These are phyloP conservation scores for Teratosphaeria epicoccoides DNA, from an alignment of 2,329 filamentous ascomycete species.

Conservation along the genomic window DNA sequence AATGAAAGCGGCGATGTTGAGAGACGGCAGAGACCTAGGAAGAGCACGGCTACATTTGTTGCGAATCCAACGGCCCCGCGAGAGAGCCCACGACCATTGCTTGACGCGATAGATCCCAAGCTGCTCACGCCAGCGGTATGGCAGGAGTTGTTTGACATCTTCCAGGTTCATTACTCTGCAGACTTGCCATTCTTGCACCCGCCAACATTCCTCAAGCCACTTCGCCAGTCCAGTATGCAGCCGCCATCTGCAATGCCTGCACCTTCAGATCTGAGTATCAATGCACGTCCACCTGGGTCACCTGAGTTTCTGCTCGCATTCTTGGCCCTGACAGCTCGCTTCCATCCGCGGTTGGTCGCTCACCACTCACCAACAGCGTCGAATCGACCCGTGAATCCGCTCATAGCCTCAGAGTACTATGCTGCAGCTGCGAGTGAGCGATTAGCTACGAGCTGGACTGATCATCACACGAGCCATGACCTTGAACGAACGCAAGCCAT, in stretches of 20 bases:
- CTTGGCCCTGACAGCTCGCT: constrained; percentile 58
- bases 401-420: constrained; percentile 54
- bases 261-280: constrained; percentile 15
- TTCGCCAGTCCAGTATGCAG: constrained; percentile 24
- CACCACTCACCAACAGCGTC: constrained; percentile 43
- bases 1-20: constrained; percentile 14
- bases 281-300: constrained; percentile 40
- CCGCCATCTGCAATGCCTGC: constrained; percentile 7
- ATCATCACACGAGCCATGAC: constrained; percentile 39
- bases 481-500: constrained; percentile 57
- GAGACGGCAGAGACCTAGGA: constrained; percentile 26
- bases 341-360: constrained; percentile 50
- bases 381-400: constrained; percentile 39
- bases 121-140: constrained; percentile 56
- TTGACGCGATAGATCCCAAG: constrained; percentile 52
- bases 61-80: constrained; percentile 18
- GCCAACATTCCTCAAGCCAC: constrained; percentile 47
- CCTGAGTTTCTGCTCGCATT: constrained; percentile 53
- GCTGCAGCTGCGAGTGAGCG: constrained; percentile 46
- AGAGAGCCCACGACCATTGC: constrained; percentile 29
- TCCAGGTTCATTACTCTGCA: constrained; percentile 59
- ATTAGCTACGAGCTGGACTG: constrained; percentile 38
- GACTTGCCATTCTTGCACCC: constrained; percentile 63
- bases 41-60: constrained; percentile 28
- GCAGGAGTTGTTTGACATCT: constrained; percentile 59